Evolutionary conservation across 495 filamentous ascomycete genomes (phyloP).

Genomic region (Acidiella bohemica): DNA sequence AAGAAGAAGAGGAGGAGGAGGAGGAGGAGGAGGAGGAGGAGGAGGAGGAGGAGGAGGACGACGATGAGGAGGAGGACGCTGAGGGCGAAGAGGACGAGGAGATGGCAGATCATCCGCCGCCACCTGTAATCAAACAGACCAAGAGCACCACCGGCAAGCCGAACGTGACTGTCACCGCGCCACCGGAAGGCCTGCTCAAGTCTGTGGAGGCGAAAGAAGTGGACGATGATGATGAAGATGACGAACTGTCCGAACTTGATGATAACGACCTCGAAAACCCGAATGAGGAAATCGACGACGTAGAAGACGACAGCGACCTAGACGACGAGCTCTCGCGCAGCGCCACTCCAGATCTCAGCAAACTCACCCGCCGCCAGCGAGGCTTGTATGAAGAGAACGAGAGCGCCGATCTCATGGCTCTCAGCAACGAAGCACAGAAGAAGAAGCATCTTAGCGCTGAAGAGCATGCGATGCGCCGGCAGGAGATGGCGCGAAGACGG

Average conservation of each 20-base stretch:
- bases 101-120: conserved; percentile 15
- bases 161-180: conserved; percentile 29
- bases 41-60: conserved; percentile 33
- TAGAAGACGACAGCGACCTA: conserved; percentile 35
- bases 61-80: conserved; percentile 17
- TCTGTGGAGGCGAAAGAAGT: conserved; percentile 49
- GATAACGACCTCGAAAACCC: conserved; percentile 42
- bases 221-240: conserved; percentile 37
- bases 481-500: conserved; percentile 87
- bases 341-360: conserved; percentile 66
- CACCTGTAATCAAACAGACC: conserved; percentile 34
- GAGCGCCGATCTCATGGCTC: conserved; percentile 52
- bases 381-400: conserved; percentile 54
- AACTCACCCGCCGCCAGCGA: conserved; percentile 78
- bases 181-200: conserved; percentile 31
- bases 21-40: conserved; percentile 27
- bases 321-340: conserved; percentile 51
- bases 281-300: conserved; percentile 38
- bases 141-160: conserved; percentile 19
- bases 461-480: conserved; percentile 85
- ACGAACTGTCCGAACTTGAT: conserved; percentile 33
- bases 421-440: conserved; percentile 87
- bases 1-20: conserved; percentile 42
- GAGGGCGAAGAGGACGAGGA: conserved; percentile 22
- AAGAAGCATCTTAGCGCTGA: conserved; percentile 89